Evolutionary conservation across 345 rosid species (phyloP).

Genomic region (Linum usitatissimum): DNA sequence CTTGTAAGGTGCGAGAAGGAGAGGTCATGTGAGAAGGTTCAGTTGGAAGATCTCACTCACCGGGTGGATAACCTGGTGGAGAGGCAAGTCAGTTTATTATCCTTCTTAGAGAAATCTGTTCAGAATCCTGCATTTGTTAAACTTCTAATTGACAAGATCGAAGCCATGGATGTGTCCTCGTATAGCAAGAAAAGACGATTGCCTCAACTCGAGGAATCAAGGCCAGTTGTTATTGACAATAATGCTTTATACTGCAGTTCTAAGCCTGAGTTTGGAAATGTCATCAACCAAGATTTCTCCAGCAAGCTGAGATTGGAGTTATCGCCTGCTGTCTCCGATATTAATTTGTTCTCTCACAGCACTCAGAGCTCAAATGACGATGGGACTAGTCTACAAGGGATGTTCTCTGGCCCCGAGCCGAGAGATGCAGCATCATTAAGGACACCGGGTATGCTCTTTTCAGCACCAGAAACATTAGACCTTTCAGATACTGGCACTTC

Average conservation of each 20-base stretch:
- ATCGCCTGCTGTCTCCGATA: slow-evolving; percentile 70
- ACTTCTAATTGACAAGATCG: slow-evolving; percentile 46
- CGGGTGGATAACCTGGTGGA: slow-evolving; percentile 45
- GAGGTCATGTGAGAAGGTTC: slow-evolving; percentile 45
- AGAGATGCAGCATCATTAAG: slow-evolving; percentile 30
- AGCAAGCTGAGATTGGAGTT: slow-evolving; percentile 67
- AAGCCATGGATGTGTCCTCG: slow-evolving; percentile 55
- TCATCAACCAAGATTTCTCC: slow-evolving; percentile 65
- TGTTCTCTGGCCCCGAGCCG: slow-evolving; percentile 38
- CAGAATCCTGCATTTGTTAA: slow-evolving; percentile 48
- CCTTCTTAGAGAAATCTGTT: slow-evolving; percentile 47
- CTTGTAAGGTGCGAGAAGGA: slow-evolving; percentile 43
- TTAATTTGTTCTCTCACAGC: slow-evolving; percentile 67
- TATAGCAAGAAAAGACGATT: slow-evolving; percentile 70
- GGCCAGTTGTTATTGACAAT: slow-evolving; percentile 46
- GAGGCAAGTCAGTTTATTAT: slow-evolving; percentile 54
- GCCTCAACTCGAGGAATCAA: slow-evolving; percentile 53
- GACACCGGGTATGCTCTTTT: slow-evolving; percentile 32
- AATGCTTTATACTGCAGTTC: slow-evolving; percentile 42
- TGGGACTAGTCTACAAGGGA: slow-evolving; percentile 38
- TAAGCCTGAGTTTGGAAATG: slow-evolving; percentile 49
- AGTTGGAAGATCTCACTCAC: slow-evolving; percentile 44
- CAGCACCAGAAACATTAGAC: slow-evolving; percentile 50
- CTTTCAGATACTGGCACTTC: slow-evolving; percentile 81
- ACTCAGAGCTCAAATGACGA: slow-evolving; percentile 77